Evolutionary conservation across 2,329 filamentous ascomycete genomes (phyloP), one percentile per base, ranked within the genome.

Genomic region (Piedraia hortae): DNA sequence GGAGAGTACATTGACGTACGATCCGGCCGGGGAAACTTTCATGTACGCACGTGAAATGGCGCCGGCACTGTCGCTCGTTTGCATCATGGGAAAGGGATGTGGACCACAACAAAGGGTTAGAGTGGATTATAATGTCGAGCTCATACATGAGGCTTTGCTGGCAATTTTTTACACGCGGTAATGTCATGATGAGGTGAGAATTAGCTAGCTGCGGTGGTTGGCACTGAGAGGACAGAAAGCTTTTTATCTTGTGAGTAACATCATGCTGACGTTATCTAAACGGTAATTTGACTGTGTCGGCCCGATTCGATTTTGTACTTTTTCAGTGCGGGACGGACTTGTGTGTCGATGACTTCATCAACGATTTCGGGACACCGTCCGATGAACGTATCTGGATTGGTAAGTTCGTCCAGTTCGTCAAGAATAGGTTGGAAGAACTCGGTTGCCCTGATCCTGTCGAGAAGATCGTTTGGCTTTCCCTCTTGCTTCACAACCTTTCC

Each of bases 121-220:
- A 29, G 72, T 88, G 29, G 77, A 78, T 34, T 77, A 82, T 61
- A 85, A 88, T 35, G 71, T 82, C 2, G 69, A 75, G 36, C 67
- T 74, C 0, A 69, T 80, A 14, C 72, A 80, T 21, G 64, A 73
- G 36, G 74, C 74, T 0, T 45, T 88, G 37, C 63, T 65, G 17
- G 64, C 78, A 39, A 75, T 85, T 30, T 85, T 85, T n/a, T n/a
- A n/a, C n/a, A n/a, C n/a, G n/a, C n/a, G n/a, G n/a, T 24, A 35
- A 32, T 18, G 27, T 39, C n/a, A n/a, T n/a, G n/a, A n/a, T 38
- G 23, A 33, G 10, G 16, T 17, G 16, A n/a, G n/a, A n/a, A n/a
- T n/a, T n/a, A n/a, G n/a, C n/a, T n/a, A n/a, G n/a, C n/a, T n/a
- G n/a, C n/a, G n/a, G n/a, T n/a, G n/a, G n/a, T n/a, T n/a, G n/a